A percentile compares a stretch with the other conserved stretches of the same genome.
Evolutionary conservation across 441 rosid genomes (phyloP).

Genomic region (Arabidopsis hybrid): DNA sequence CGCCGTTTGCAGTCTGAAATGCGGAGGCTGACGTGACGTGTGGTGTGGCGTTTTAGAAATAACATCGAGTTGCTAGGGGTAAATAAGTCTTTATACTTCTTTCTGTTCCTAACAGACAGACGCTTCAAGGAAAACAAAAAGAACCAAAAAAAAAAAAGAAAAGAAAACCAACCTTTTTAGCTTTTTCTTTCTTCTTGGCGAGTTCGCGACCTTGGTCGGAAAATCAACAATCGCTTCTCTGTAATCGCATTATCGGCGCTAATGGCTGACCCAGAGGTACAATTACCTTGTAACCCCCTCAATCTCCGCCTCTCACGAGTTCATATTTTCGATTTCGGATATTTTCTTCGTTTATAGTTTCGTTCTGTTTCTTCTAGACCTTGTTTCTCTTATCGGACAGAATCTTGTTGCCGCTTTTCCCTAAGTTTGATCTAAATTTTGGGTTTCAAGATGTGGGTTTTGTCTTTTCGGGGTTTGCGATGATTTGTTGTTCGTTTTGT

Average conservation of each 20-base stretch:
- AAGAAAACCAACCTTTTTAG: slow-evolving; percentile 43
- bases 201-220: slow-evolving; percentile 52
- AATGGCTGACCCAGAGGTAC: slow-evolving; percentile 87
- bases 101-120: slow-evolving; percentile 92
- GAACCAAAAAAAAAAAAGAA: not conserved
- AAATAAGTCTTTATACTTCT: slow-evolving; percentile 25
- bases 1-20: slow-evolving; percentile 38
- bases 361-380: slow-evolving; percentile 17
- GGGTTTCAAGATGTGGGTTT: not conserved
- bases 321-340: slow-evolving; percentile 11
- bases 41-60: slow-evolving; percentile 47
- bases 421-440: not conserved
- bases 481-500: slow-evolving; percentile 24
- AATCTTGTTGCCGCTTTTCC: slow-evolving; percentile 16
- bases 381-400: not conserved
- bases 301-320: slow-evolving; percentile 32
- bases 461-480: slow-evolving; percentile 7
- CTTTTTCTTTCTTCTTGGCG: slow-evolving; percentile 38
- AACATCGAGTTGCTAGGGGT: slow-evolving; percentile 38
- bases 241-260: slow-evolving; percentile 35
- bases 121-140: slow-evolving; percentile 44
- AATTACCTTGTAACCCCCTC: slow-evolving; percentile 31
- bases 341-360: not conserved
- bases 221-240: slow-evolving; percentile 43
- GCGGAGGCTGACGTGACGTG: slow-evolving; percentile 33